Evolutionary conservation across 805 yeast species (phyloP), one percentile per base, ranked within the genome.

Genomic region (Hanseniaspora clermontiae): DNA sequence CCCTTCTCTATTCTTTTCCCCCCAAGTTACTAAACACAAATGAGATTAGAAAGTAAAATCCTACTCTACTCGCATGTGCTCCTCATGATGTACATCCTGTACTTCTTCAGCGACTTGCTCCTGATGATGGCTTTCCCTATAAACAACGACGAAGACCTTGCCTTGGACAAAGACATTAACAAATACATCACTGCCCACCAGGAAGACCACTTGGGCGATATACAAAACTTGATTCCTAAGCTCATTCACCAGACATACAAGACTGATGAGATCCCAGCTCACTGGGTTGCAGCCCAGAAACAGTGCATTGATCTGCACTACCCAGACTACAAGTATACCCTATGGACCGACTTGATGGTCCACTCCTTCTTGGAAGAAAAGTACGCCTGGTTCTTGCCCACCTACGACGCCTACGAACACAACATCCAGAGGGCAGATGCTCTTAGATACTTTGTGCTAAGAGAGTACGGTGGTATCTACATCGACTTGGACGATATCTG

Each of bases 241-340:
- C 88, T 89, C 66, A 88, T 90, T 56, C 97, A 90, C 66, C 97
- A 90, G 68, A 90, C 96, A 14, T 90, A 90, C 70, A 89, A 86
- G 66, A 84, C 87, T 20, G 76, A 72, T 14, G 77, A 82, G 20
- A 79, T 89, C 15, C 97, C 97, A 2, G 89, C 81, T 51, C 74
- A 77, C 49, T 90, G 97, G 97, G 73, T 72, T 59, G 77, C 76
- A 6, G 88, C 95, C 32, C 95, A 87, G 64, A 77, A 81, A 65
- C 78, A 79, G 29, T 87, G 95, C 66, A 75, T 80, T 43, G 85
- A 84, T 59, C 70, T 83, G 57, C 95, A 90, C 66, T 53, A 53
- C 40, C 91, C 93, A 1, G 96, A 88, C 68, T 90, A 86, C 66
- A 82, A 87, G 67, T 89, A 89, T 70, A 82, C 83, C 47, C 68